Evolutionary conservation across 2,329 filamentous ascomycete species (phyloP), one percentile per base, ranked within the genome.

Genomic region (Rhexocercosporidium sp.): DNA sequence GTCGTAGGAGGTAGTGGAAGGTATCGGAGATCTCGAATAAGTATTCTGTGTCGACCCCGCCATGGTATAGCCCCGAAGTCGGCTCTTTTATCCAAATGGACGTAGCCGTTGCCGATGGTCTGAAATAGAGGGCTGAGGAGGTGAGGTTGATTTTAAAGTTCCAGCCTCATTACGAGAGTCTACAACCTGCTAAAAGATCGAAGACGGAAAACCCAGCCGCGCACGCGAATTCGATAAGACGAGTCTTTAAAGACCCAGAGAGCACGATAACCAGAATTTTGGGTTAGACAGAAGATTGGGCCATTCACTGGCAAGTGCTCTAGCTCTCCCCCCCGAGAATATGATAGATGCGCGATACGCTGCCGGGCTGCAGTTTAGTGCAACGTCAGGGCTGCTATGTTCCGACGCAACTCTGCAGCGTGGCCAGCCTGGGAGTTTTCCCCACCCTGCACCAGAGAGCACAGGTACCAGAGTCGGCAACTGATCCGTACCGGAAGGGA

Each of bases 11-110:
- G 84, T 83, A 70, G 83, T 85, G 71, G 86, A 88, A 68, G 82
- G 82, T 78, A 88, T 88, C 68, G 88, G 87, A 66, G 87, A 89
- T 79, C 86, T 86, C 74, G 85, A 80, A 77, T 86, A 89, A 59
- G 82, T 79, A 76, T 83, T 86, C 80, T 89, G 86, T 74, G 84
- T 81, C 77, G 80, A 79, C 67, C 85, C 82, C 74, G 85, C 82
- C 86, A 89, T 89, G 75, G 66, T 72, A 64, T 62, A 66, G 63
- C 60, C 62, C 63, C 61, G 64, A 67, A 61, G 37, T 66, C 66
- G 47, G 29, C 37, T 66, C 37, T 66, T 72, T 72, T 68, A 71
- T 70, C 66, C 68, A 71, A 62, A 69, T 67, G 44, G 59, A 70
- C 39, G 44, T 66, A 57, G 60, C 64, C 22, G 47, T 54, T 69